Evolutionary conservation across 139 green algal genomes (phyloP).

Genomic region (Dunaliella primolecta): DNA sequence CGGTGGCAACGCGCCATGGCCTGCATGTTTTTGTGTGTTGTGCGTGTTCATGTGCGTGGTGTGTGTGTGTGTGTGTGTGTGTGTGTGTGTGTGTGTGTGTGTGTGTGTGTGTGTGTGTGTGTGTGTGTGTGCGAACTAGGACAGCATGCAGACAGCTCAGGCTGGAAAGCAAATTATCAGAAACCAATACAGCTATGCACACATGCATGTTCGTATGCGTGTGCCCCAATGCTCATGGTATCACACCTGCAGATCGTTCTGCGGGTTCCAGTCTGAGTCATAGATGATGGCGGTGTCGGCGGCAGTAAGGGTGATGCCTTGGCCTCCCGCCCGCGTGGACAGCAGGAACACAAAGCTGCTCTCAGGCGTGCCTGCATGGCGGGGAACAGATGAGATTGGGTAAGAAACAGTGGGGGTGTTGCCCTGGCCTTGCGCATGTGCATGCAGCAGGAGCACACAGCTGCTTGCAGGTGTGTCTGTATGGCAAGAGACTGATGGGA

Average conservation of each 20-base stretch:
- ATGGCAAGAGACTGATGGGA: too few relatives aligned
- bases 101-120: slow-evolving; percentile 13
- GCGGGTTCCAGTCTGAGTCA: slow-evolving; percentile 89
- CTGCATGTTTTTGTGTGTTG: slow-evolving; percentile 43
- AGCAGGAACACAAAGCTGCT: slow-evolving; percentile 88
- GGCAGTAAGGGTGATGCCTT: slow-evolving; percentile 94
- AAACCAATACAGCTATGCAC: too few relatives aligned
- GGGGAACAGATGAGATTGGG: background rate
- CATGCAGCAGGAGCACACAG: slow-evolving; percentile 92
- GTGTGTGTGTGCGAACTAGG: background rate
- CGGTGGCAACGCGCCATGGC: slow-evolving; percentile 95
- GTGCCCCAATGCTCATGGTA: background rate
- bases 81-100: slow-evolving; percentile 20
- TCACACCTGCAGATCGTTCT: slow-evolving; percentile 40
- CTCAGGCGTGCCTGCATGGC: slow-evolving; percentile 4
- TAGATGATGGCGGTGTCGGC: slow-evolving; percentile 95
- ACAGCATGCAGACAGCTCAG: too few relatives aligned
- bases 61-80: slow-evolving; percentile 10
- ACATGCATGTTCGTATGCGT: slow-evolving; percentile 9
- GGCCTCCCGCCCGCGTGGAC: slow-evolving; percentile 86
- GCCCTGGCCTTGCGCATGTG: slow-evolving; percentile 87
- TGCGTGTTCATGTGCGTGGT: slow-evolving; percentile 4
- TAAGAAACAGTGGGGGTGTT: slow-evolving; percentile 95
- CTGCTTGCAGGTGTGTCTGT: slow-evolving; percentile 30
- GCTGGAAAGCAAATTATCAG: background rate